Conservation (phyloP, 352 stramenopile genomes). For the Phytophthora cajani region DNA sequence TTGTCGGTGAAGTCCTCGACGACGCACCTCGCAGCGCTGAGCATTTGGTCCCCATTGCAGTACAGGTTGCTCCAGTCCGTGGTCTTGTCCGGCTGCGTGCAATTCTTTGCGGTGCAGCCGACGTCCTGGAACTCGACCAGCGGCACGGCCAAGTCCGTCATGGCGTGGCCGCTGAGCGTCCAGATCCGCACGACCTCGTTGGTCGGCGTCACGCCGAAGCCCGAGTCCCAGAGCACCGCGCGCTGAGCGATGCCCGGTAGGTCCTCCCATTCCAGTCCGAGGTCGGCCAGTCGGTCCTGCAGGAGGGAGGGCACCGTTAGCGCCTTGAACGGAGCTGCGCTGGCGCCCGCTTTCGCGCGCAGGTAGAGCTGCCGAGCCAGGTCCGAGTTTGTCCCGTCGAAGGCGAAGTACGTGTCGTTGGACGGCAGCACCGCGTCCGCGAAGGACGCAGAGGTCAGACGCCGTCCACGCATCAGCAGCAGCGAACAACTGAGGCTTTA, state of each 20-base stretch:
- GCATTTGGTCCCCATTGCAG: conserved; percentile 44
- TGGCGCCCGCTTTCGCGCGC: conserved; percentile 13
- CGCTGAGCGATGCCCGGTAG: conserved; percentile 32
- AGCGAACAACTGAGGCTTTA: not conserved
- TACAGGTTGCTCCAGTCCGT: conserved; percentile 12
- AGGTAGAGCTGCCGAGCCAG: conserved; percentile 34
- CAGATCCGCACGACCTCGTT: conserved; percentile 21
- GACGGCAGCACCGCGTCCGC: conserved; percentile 14
- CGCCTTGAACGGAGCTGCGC: not conserved
- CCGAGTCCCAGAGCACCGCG: conserved; percentile 41
- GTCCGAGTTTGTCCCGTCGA: conserved; percentile 43
- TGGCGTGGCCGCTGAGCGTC: conserved; percentile 21
- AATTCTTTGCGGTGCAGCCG: conserved; percentile 21
- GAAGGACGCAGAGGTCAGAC: conserved; percentile 1
- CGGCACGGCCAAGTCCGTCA: conserved; percentile 28
- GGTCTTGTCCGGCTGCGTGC: conserved; percentile 14
- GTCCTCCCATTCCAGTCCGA: conserved; percentile 16
- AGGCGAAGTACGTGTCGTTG: conserved; percentile 17
- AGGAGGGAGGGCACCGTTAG: conserved; percentile 12
- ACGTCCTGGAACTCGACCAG: conserved; percentile 13
- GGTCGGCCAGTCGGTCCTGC: conserved; percentile 8
- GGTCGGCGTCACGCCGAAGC: conserved; percentile 17
- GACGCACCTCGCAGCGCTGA: conserved; percentile 29
- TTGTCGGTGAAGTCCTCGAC: conserved; percentile 24
- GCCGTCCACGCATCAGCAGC: not conserved